Base-by-base conservation (phyloP, 768 basidiomycete species). In the Panellus pusillus region DNA sequence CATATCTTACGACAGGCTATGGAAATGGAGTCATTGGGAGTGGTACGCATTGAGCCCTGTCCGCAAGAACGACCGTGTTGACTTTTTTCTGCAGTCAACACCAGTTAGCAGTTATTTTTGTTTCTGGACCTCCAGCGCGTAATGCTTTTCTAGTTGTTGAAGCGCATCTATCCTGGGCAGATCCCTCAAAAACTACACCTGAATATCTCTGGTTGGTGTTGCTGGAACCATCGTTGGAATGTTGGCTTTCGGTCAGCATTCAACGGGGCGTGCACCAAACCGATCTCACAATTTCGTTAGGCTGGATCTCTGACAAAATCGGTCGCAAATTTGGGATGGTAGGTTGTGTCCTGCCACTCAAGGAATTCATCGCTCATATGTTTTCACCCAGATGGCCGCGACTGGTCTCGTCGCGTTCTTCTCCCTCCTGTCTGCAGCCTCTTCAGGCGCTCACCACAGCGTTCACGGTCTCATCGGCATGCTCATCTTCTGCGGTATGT, bases 271-370 rank as follows among this genome's bases (percentile, higher is more conserved):
- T 36, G 19, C 32, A 9, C 13, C 32, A 50, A 78, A 24, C 24
- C 24, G 24, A 24, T 24, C 24, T 24, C 24, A 24, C 24, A 24
- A 24, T 24, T 24, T 24, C 3, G 24, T 24, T 24, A 24, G 24
- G 80, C 20, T 91, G 83, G 66, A 74, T 93, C 55, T 89, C 89
- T 15, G 93, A 95, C 68, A 91, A 90, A 68, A 62, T 93, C 57
- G 93, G 93, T 12, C 80, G 87, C 44, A 95, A 94, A 64, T 87
- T 86, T 61, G 92, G 92, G 60, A 94, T 94, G 92, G 86, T 87
- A 53, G 47, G 76, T 65, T n/a, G 15, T 6, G 24, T 18, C 24
- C 18, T 47, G 17, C 9, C 45, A 14, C 13, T 24, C 45, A 18
- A 24, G 15, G 28, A 9, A 19, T 29, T 27, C 39, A 11, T 28